Evolutionary conservation across 768 basidiomycete genomes (phyloP), one percentile per base, ranked within the genome.

Genomic region (Suillus occidentalis): DNA sequence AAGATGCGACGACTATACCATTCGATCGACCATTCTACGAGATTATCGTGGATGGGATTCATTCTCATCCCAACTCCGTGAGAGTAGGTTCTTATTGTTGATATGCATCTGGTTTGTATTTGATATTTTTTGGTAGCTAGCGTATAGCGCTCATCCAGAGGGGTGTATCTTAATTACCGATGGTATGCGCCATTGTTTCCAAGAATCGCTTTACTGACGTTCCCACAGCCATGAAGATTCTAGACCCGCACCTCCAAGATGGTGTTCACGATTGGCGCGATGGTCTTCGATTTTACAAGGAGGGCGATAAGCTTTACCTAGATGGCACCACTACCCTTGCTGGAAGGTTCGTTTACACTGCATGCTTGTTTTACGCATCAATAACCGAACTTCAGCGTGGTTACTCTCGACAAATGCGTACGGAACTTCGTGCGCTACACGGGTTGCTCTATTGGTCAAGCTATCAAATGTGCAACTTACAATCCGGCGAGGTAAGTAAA

Each of bases 141-240:
- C 95, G 1, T 95, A 95, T 75, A 86, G 89, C 40, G 85, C 90
- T 0, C 88, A 89, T 71, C 90, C 90, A 10, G 90, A 94, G 9
- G 91, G 94, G 3, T 95, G 94, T 71, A 87, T 97, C 42, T 82
- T 97, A 58, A 89, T 96, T 65, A 95, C 95, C 0, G 95, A 97
- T 77, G 93, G 94, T 95, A 71, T 65, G 80, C 12, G 12, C 6
- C 25, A 6, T 42, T 75, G 50, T 20, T 37, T 49, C 10, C 53
- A 25, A 2, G 28, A 22, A 28, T 18, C 42, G 10, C 43, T 56
- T 39, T 12, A 28, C 37, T 8, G 39, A 49, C 42, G 36, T 62
- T 49, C 36, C 28, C 56, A 28, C 73, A 94, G 92, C 92, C 10
- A 90, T 92, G 87, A 89, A 89, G 71, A 88, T 94, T 63, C 81